Base-by-base conservation (phyloP, 108 stramenopile genomes). In the Cyclotella atomus region DNA sequence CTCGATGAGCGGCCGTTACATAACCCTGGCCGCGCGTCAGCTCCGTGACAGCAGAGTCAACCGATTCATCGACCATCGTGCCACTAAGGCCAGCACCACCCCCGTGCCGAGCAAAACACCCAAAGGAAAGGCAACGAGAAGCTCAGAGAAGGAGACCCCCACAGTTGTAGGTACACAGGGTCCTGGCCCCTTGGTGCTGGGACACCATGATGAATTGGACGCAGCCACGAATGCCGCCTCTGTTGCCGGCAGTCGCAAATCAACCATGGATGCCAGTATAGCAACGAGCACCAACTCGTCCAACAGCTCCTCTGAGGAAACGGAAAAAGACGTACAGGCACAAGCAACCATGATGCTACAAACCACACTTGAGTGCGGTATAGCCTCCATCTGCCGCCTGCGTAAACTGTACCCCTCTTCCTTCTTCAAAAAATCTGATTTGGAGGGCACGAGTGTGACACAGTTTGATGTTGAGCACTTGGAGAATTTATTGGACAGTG, bases 381-480 rank as follows among this genome's bases (percentile, higher is more conserved):
- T 78, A 19, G 77, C 77, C 23, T 71, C 77, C 65, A 56, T 78
- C 38, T 78, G 77, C 27, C 77, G 77, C 28, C 28, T 78, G 27
- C 64, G 77, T 19, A 50, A 52, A 43, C n/a, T 78, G 15, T 78
- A 59, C 29, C 77, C 77, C 0, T 2, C 47, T 7, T 23, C 29
- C 17, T 59, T 71, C 65, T 66, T 78, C 46, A 16, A 25, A 6
- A 52, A 71, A 35, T 35, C 71, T 25, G 75, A 76, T 6, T 19
- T 49, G 21, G 73, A 59, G n/a, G 73, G 57, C 8, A 71, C 77
- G 24, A 49, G 53, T 24, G 54, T 78, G 2, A 67, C 77, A 0
- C 6, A 45, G 21, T 71, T 78, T 23, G 62, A 71, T 47, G 56
- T 54, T 27, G 49, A 46, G 9, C 17, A 24, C 1, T 53, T 71